These are phyloP conservation scores for Cnidoscolus chayamansa DNA, from an alignment of 441 rosid genomes.

Conservation along the genomic window DNA sequence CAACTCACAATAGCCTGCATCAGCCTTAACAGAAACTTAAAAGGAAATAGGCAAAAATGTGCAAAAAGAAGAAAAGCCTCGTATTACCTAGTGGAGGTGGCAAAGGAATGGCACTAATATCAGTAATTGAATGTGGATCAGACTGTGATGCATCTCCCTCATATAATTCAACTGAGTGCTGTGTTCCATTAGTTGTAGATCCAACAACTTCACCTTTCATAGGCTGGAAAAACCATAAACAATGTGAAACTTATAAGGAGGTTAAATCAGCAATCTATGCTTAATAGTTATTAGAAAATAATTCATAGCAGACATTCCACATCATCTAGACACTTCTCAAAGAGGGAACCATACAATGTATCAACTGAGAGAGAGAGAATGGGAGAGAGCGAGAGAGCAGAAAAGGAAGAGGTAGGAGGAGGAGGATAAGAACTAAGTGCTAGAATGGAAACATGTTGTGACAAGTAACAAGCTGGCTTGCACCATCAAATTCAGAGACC, in stretches of 20 bases:
- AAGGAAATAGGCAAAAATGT: background rate
- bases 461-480: too few species aligned
- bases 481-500: too few species aligned
- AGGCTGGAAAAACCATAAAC: constrained; percentile 32
- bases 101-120: constrained; percentile 47
- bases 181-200: constrained; percentile 25
- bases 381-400: too few species aligned
- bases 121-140: constrained; percentile 23
- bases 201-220: constrained; percentile 16
- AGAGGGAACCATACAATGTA: background rate
- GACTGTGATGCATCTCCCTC: constrained; percentile 29
- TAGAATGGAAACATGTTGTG: too few species aligned
- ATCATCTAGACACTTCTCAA: constrained; percentile 2
- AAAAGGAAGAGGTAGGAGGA: too few species aligned
- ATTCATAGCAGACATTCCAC: background rate
- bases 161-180: constrained; percentile 19
- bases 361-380: background rate
- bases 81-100: constrained; percentile 66
- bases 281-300: background rate
- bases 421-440: too few species aligned
- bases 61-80: background rate
- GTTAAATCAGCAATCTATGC: constrained; percentile 6
- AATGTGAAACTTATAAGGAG: background rate
- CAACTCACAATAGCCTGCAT: background rate
- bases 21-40: background rate